Percentiles rank a stretch among this genome's conserved stretches.
Conservation (phyloP, 306 rosid genomes). For the Fagus crenata region DNA sequence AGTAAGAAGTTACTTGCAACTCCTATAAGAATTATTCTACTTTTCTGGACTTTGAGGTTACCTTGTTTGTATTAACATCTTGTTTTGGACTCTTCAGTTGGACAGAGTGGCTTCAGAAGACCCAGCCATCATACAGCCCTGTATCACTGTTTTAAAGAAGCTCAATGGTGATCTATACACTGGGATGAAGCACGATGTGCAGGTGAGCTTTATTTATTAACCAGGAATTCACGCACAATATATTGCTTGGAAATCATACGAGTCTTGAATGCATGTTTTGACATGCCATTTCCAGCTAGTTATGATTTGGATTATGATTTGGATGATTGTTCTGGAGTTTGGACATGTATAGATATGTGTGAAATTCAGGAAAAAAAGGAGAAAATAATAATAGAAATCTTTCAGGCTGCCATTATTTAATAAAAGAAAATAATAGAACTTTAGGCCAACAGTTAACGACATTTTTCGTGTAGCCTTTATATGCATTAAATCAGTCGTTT, state of each 20-base stretch:
- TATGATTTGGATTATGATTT: background rate
- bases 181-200: conserved; percentile 50
- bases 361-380: background rate
- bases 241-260: background rate
- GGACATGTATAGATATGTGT: background rate
- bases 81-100: conserved; percentile 47
- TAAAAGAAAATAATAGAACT: too few species aligned
- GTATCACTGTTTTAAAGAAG: conserved; percentile 64
- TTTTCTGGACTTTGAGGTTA: background rate
- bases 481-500: too few species aligned
- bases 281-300: background rate
- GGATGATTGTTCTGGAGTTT: background rate
- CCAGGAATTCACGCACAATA: background rate
- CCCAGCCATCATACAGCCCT: conserved; percentile 68
- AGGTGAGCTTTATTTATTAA: conserved; percentile 53
- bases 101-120: conserved; percentile 49
- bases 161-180: conserved; percentile 54
- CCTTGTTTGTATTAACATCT: conserved; percentile 25
- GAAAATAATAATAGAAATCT: too few species aligned
- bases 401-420: too few species aligned
- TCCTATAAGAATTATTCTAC: conserved; percentile 2
- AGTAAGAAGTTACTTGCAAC: conserved; percentile 43
- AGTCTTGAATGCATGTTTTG: background rate
- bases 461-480: too few species aligned
- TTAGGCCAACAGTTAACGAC: too few species aligned